phyloP scores from a whole-genome alignment of 108 stramenopile genomes.

The Pseudonitzschia pungens region DNA sequence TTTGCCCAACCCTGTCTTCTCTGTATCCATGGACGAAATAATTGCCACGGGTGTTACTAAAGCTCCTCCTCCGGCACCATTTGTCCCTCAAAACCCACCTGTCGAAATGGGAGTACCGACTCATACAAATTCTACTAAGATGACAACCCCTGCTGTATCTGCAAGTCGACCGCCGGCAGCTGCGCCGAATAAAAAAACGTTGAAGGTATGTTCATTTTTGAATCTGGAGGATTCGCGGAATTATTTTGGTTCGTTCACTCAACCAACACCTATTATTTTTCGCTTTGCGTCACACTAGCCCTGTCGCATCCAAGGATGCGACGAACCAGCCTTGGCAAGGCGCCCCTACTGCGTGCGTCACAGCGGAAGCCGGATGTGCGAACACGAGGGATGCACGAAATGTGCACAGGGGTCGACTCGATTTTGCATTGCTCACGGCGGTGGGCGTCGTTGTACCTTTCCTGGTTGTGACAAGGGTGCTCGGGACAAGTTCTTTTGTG shows the following conservation, averaged over 20 bases:
- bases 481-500: conserved; percentile 87
- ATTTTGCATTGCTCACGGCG: conserved; percentile 97
- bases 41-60: conserved; percentile 7
- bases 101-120: neutral
- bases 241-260: neutral
- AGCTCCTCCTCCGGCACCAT: conserved; percentile 6
- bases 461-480: conserved; percentile 94
- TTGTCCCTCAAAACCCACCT: neutral
- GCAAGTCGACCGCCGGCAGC: neutral
- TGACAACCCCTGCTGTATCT: neutral
- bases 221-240: neutral
- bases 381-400: conserved; percentile 75
- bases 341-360: conserved; percentile 77
- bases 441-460: conserved; percentile 92
- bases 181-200: neutral
- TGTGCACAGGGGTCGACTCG: conserved; percentile 92
- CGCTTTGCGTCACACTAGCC: conserved; percentile 1
- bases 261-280: neutral
- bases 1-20: conserved; percentile 1
- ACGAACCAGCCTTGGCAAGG: conserved; percentile 50
- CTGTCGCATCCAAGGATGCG: conserved; percentile 87
- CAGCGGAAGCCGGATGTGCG: conserved; percentile 84
- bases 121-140: neutral
- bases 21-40: conserved; percentile 18
- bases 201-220: conserved; percentile 1